phyloP scores from a whole-genome alignment of 1,284 basidiomycete species.

The Papiliotrema nemorosa region DNA sequence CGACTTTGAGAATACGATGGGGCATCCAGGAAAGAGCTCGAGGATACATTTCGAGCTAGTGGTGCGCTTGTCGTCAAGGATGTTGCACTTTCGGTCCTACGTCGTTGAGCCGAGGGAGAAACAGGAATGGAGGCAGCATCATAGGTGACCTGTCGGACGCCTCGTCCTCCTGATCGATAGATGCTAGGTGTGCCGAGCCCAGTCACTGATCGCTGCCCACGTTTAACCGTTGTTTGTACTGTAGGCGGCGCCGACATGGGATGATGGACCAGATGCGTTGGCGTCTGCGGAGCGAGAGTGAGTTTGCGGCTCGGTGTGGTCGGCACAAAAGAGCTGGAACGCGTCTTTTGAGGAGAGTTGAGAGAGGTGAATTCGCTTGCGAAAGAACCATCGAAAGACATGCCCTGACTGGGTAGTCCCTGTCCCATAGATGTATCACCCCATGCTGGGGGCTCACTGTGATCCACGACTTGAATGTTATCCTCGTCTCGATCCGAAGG shows the following conservation, averaged over 20 bases:
- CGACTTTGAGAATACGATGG: not conserved
- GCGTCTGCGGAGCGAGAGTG: not conserved
- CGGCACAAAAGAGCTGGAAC: not conserved
- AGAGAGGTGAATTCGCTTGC: not conserved
- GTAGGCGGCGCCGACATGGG: constrained; percentile 1
- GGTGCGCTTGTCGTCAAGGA: not conserved
- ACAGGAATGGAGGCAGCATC: not conserved
- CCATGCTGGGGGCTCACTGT: not conserved
- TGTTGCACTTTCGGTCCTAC: not conserved
- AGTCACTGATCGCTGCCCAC: constrained; percentile 1
- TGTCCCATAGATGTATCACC: not conserved
- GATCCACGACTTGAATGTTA: not conserved
- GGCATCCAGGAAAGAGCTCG: not conserved
- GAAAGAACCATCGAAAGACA: not conserved
- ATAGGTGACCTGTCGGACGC: not conserved
- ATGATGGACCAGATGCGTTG: not conserved
- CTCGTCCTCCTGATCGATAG: not conserved
- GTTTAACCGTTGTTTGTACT: not conserved
- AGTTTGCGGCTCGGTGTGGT: not conserved
- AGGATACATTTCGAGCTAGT: constrained; percentile 1
- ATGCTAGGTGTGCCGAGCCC: constrained; percentile 4
- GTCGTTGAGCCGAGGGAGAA: constrained; percentile 1
- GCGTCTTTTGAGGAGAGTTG: too few relatives aligned
- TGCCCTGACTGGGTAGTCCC: not conserved
- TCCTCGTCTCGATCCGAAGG: not conserved